Evolutionary conservation across 2,329 filamentous ascomycete genomes (phyloP).

Genomic region (Fusarium sp.): DNA sequence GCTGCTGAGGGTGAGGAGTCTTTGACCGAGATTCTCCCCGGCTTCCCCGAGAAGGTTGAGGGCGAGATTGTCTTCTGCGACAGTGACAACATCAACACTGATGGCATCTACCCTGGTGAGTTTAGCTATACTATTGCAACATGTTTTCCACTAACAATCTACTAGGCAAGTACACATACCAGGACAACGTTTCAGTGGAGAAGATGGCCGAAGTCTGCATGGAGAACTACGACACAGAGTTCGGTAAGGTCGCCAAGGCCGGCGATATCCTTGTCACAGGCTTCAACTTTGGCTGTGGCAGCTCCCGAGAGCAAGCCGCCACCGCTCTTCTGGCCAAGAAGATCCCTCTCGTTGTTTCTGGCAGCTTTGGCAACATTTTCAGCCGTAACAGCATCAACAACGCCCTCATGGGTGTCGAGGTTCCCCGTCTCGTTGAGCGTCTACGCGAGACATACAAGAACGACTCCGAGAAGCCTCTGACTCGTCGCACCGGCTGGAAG

Average conservation of each 20-base stretch:
- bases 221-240: constrained; percentile 88
- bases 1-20: constrained; percentile 51
- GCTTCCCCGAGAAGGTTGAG: constrained; percentile 84
- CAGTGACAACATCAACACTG: constrained; percentile 75
- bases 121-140: constrained; percentile 43
- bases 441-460: constrained; percentile 70
- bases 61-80: constrained; percentile 84
- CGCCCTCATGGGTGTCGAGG: constrained; percentile 77
- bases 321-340: constrained; percentile 85
- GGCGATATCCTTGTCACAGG: constrained; percentile 87
- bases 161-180: constrained; percentile 85
- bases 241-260: constrained; percentile 70
- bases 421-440: constrained; percentile 72
- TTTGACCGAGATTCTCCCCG: constrained; percentile 79
- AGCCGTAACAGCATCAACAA: constrained; percentile 83
- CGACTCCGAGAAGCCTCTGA: constrained; percentile 65
- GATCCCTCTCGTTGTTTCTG: constrained; percentile 83
- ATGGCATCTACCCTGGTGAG: constrained; percentile 89
- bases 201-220: constrained; percentile 92
- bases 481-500: constrained; percentile 84
- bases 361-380: constrained; percentile 89
- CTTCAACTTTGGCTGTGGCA: constrained; percentile 90
- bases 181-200: constrained; percentile 80
- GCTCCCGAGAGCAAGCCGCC: constrained; percentile 80
- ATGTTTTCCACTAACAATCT: not conserved